Percentiles rank a stretch among this genome's conserved stretches.
These are phyloP conservation scores for Ceraceosorus bombacis DNA, from an alignment of 1,284 basidiomycete genomes.

Conservation along the genomic window DNA sequence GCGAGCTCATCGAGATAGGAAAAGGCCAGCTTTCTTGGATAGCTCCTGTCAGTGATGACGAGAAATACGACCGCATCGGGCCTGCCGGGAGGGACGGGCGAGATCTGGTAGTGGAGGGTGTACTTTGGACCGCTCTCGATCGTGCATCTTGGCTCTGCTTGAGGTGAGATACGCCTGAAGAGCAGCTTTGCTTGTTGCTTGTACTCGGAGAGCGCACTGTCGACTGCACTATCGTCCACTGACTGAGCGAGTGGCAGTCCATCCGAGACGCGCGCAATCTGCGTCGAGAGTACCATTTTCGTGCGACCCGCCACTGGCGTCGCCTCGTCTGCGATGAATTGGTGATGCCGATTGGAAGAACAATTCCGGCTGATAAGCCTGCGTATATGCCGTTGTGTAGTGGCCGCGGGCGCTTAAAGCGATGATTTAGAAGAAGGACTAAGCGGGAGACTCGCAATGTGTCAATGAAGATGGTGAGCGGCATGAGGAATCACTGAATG, in stretches of 20 bases:
- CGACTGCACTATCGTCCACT: conserved; percentile 60
- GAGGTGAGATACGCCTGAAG: conserved; percentile 76
- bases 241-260: conserved; percentile 44
- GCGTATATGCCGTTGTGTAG: no score
- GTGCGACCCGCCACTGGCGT: no score
- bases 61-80: conserved; percentile 69
- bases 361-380: no score
- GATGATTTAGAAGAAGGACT: no score
- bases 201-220: conserved; percentile 86
- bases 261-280: conserved; percentile 41
- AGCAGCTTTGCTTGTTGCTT: conserved; percentile 97
- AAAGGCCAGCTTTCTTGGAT: conserved; percentile 94
- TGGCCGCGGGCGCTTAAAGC: no score
- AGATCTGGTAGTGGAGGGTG: conserved; percentile 74
- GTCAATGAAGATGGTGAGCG: no score
- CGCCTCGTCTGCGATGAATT: no score
- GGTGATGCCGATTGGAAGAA: no score
- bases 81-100: conserved; percentile 42
- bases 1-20: conserved; percentile 93
- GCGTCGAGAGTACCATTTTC: conserved; percentile 44
- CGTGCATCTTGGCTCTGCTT: conserved; percentile 87
- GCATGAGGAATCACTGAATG: no score
- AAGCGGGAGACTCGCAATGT: no score
- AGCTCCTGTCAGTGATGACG: conserved; percentile 90
- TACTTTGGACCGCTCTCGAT: conserved; percentile 71